Evolutionary conservation across 2,329 filamentous ascomycete species (phyloP), one percentile per base, ranked within the genome.

Genomic region (Verticillium albo-atrum): DNA sequence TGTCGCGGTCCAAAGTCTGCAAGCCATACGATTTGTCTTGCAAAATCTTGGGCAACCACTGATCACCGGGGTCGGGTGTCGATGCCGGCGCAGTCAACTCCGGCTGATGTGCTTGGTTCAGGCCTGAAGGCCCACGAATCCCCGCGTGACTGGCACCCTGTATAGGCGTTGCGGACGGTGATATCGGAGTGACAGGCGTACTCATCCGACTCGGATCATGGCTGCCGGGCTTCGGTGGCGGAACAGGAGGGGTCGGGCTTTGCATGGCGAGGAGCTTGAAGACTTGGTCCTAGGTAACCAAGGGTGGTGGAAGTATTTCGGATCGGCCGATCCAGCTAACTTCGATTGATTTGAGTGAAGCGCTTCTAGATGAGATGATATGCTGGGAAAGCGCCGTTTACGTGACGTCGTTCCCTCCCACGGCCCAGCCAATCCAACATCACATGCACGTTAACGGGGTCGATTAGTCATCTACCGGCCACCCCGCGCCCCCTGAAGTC

Each of bases 11-110:
- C 23, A 56, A 6, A 42, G 10, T 57, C 23, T 51, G 23, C 25
- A 30, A n/a, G 17, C 25, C 51, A 34, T 6, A 96, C 92, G 90
- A 88, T 78, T 95, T 96, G 68, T 95, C 90, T 68, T 90, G 84
- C 2, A 97, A 77, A 14, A 86, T 77, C 61, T 85, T 83, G 1
- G 92, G 92, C 3, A 97, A 80, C 92, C 92, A 97, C 63, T 87
- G 83, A 57, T 90, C 86, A 23, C 87, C 85, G 0, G 85, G 85
- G 65, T 88, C 86, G 3, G 79, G 75, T 47, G 80, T 75, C 2
- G 72, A 68, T 17, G 76, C 72, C 42, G 74, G 17, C 4, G 10
- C 20, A 12, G 17, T 12, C n/a, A 3, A 23, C 10, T 47, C 42
- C n/a, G 7, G 20, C 25, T 20, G 42, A 23, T n/a, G 10, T n/a